Evolutionary conservation across 192 early-diverging fungal genomes (phyloP).

Genomic region (Haplosporangium gracile): DNA sequence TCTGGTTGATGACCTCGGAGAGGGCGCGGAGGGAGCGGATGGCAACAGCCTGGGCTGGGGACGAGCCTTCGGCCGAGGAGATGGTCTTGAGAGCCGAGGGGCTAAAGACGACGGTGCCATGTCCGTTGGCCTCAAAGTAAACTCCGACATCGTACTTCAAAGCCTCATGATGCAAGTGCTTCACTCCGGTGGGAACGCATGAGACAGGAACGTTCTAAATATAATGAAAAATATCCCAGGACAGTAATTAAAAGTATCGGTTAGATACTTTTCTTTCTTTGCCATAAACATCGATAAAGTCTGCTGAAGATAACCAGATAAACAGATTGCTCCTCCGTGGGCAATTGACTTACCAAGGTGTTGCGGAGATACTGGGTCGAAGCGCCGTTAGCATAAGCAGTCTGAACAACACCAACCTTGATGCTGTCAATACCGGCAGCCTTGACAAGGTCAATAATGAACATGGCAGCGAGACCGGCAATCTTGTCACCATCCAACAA

Average conservation of each 20-base stretch:
- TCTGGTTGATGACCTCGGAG: slow-evolving; percentile 97
- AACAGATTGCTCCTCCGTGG: neutral
- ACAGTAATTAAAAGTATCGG: neutral
- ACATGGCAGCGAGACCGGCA: slow-evolving; percentile 92
- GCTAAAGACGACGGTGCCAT: slow-evolving; percentile 98
- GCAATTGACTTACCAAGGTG: slow-evolving; percentile 72
- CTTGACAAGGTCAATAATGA: slow-evolving; percentile 91
- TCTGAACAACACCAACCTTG: slow-evolving; percentile 97
- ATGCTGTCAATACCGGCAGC: slow-evolving; percentile 83
- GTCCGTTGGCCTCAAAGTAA: slow-evolving; percentile 99
- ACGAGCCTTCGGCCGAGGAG: slow-evolving; percentile 70
- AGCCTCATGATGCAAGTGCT: slow-evolving; percentile 99
- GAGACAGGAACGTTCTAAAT: slow-evolving; percentile 91
- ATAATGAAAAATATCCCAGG: slow-evolving; percentile 12
- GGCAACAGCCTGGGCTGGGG: slow-evolving; percentile 83
- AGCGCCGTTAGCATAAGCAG: slow-evolving; percentile 98
- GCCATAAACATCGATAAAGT: neutral
- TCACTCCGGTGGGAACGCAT: slow-evolving; percentile 97
- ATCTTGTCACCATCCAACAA: slow-evolving; percentile 99
- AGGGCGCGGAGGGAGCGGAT: slow-evolving; percentile 84
- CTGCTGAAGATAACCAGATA: neutral
- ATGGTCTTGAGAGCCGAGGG: slow-evolving; percentile 81
- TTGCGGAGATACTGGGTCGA: slow-evolving; percentile 94
- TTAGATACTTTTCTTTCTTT: neutral
- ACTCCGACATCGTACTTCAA: slow-evolving; percentile 98